A percentile compares a stretch with the other conserved stretches of the same genome.
These are phyloP conservation scores for Penicillium brevicompactum DNA, from an alignment of 2,329 filamentous ascomycete species.

Conservation along the genomic window DNA sequence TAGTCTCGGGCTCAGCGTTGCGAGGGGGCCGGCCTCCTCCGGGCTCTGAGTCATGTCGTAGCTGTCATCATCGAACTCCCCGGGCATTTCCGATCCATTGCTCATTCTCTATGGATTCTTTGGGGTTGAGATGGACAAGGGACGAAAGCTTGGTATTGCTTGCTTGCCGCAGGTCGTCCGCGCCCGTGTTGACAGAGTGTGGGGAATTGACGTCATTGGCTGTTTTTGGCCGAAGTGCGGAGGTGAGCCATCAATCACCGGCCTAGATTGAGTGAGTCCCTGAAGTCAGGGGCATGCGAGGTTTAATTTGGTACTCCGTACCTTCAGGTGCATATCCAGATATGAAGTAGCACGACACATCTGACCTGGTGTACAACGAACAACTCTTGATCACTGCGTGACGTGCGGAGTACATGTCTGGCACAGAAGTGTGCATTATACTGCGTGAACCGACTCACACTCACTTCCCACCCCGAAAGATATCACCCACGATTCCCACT, in stretches of 20 bases:
- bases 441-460: too few species aligned
- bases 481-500: neutral
- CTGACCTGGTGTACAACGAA: too few species aligned
- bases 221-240: slow-evolving; percentile 7
- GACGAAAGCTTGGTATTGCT: slow-evolving; percentile 7
- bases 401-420: too few species aligned
- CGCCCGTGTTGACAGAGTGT: neutral
- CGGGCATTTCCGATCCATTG: slow-evolving; percentile 9
- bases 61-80: slow-evolving; percentile 12
- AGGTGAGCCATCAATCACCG: neutral
- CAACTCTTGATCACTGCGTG: too few species aligned
- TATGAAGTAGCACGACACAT: too few species aligned
- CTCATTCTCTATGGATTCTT: slow-evolving; percentile 7
- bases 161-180: neutral
- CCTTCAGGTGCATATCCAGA: too few species aligned
- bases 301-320: too few species aligned
- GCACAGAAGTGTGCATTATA: too few species aligned
- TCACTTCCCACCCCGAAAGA: too few species aligned
- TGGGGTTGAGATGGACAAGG: neutral
- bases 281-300: neutral
- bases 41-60: slow-evolving; percentile 6
- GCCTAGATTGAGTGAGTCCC: neutral
- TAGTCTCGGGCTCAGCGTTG: slow-evolving; percentile 9
- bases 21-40: slow-evolving; percentile 9
- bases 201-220: slow-evolving; percentile 14